A percentile compares a stretch with the other conserved stretches of the same genome.
Conservation (phyloP, 1,284 basidiomycete genomes). For the Hymenochaete sp. region DNA sequence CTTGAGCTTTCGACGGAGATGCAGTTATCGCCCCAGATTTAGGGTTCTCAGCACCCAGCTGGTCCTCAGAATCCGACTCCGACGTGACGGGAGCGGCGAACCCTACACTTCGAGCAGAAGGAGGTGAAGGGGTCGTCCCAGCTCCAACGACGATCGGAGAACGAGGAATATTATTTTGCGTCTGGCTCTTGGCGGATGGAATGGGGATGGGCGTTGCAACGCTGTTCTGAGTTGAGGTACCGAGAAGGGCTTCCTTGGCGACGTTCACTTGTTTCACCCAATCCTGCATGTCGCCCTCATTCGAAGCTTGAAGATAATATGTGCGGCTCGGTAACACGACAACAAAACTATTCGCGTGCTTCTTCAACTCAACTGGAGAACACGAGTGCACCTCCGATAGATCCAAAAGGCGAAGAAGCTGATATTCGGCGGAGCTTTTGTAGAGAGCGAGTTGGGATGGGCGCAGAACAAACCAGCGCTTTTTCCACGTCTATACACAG, state of each 20-base stretch:
- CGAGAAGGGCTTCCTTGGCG: slow-evolving; percentile 57
- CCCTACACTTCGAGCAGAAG: slow-evolving; percentile 21
- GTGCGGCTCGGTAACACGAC: slow-evolving; percentile 88
- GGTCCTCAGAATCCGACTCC: slow-evolving; percentile 65
- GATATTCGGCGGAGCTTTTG: slow-evolving; percentile 91
- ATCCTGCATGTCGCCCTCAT: slow-evolving; percentile 60
- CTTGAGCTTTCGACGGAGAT: slow-evolving; percentile 34
- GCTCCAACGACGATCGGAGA: slow-evolving; percentile 1
- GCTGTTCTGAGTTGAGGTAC: slow-evolving; percentile 50
- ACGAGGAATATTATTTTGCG: slow-evolving; percentile 4
- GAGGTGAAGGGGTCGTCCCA: slow-evolving; percentile 26
- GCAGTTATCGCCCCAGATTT: slow-evolving; percentile 33
- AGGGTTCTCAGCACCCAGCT: slow-evolving; percentile 28
- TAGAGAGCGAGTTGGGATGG: slow-evolving; percentile 92
- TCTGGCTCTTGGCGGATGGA: slow-evolving; percentile 22
- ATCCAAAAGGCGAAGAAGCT: slow-evolving; percentile 84
- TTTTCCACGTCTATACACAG: slow-evolving; percentile 83
- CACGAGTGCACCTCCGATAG: slow-evolving; percentile 87
- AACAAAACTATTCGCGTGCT: slow-evolving; percentile 84
- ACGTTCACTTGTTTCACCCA: slow-evolving; percentile 86
- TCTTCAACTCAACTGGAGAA: slow-evolving; percentile 82
- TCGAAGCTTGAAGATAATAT: slow-evolving; percentile 85
- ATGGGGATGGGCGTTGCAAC: slow-evolving; percentile 43
- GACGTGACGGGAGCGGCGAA: slow-evolving; percentile 39
- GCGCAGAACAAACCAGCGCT: slow-evolving; percentile 95